Evolutionary conservation across 1,284 basidiomycete genomes (phyloP).

Genomic region (Clitocybe nebularis): DNA sequence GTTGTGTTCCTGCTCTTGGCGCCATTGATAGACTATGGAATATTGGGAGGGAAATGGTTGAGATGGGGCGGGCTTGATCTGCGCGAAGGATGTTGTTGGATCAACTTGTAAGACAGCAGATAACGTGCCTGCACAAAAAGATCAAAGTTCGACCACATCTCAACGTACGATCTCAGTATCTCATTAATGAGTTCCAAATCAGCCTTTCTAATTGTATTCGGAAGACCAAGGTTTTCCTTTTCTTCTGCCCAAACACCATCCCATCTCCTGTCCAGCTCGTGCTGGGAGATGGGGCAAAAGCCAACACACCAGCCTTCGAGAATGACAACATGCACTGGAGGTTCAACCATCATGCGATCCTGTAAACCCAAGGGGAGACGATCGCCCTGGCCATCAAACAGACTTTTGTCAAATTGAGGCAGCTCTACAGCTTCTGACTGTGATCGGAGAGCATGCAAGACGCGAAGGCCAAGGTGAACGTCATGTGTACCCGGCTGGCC

Average conservation of each 20-base stretch:
- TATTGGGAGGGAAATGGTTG: conserved; percentile 35
- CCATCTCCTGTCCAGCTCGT: conserved; percentile 45
- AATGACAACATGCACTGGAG: conserved; percentile 79
- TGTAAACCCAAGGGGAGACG: conserved; percentile 45
- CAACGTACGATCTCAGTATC: conserved; percentile 51
- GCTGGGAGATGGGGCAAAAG: conserved; percentile 53
- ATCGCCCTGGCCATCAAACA: conserved; percentile 80
- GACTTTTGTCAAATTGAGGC: conserved; percentile 87
- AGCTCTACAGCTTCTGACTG: conserved; percentile 46
- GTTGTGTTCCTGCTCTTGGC: conserved; percentile 79
- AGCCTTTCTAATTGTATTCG: conserved; percentile 35
- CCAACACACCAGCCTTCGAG: conserved; percentile 86
- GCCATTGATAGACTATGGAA: conserved; percentile 71
- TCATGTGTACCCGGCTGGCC: conserved; percentile 91
- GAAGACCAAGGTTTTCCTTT: conserved; percentile 34
- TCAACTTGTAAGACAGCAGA: background rate
- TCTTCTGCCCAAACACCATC: conserved; percentile 36
- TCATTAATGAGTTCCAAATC: conserved; percentile 62
- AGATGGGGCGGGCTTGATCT: conserved; percentile 50
- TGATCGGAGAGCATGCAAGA: conserved; percentile 52
- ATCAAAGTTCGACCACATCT: conserved; percentile 67
- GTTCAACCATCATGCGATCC: conserved; percentile 34
- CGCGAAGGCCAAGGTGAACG: conserved; percentile 51
- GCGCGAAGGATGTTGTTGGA: conserved; percentile 7
- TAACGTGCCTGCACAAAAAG: conserved; percentile 61